Conservation (phyloP, 2,329 filamentous ascomycete genomes). For the Pseudopyricularia cyperi region DNA sequence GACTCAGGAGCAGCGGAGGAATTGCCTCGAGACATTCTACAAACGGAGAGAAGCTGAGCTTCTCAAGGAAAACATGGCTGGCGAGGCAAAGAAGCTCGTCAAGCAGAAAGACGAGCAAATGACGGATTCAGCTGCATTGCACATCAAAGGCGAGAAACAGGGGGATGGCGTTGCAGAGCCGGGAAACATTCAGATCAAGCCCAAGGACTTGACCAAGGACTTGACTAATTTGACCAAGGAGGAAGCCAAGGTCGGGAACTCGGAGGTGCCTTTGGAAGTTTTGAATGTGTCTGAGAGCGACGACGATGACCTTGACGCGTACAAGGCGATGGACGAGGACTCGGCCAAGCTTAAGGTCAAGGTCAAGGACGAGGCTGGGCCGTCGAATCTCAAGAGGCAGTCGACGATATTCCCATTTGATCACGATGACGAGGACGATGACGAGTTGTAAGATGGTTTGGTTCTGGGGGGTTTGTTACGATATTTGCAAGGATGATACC, state of each 20-base stretch:
- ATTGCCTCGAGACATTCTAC: constrained; percentile 75
- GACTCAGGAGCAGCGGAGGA: constrained; percentile 70
- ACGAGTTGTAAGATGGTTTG: background rate
- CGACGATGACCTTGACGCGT: background rate
- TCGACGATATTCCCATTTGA: background rate
- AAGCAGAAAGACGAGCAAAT: constrained; percentile 4
- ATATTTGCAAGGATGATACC: background rate
- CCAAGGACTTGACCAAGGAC: background rate
- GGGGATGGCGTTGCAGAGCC: background rate
- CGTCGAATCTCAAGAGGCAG: background rate
- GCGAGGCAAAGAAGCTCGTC: constrained; percentile 7
- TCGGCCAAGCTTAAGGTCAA: too few relatives aligned
- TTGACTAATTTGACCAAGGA: too few relatives aligned
- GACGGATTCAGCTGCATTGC: background rate
- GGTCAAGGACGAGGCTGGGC: background rate
- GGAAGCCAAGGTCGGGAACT: background rate
- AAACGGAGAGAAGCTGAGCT: constrained; percentile 44
- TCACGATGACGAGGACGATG: background rate
- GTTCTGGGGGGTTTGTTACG: too few relatives aligned
- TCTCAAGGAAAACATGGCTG: constrained; percentile 16
- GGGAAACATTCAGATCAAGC: background rate
- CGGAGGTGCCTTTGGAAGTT: constrained; percentile 2
- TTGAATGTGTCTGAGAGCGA: constrained; percentile 1
- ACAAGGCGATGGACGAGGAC: background rate
- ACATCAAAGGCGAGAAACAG: background rate